Base-by-base conservation (phyloP, 768 basidiomycete species). In the Xerocomus potaroensis region DNA sequence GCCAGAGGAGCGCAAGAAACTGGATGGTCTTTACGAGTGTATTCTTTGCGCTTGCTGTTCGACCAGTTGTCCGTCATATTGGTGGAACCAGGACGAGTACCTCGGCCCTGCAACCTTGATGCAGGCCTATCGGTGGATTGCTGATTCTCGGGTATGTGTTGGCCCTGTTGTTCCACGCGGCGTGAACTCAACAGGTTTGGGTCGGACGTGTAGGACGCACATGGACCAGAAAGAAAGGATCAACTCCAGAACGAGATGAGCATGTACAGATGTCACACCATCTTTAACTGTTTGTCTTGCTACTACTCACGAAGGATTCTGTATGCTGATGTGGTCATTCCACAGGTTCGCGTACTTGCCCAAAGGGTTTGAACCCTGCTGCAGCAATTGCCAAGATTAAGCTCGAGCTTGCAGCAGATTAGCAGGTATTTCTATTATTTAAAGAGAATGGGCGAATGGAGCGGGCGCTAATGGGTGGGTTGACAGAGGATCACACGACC, bases 71-170 rank as follows among this genome's bases (percentile, higher is more conserved):
- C 95, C 95, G 4, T 88, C 85, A 24, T 96, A 98, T 71, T 97
- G 95, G 95, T 98, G 95, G 95, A 98, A 97, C 72, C 91, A 93
- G 70, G 93, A 97, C 63, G 88, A 92, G 68, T 99, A 99, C 69
- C 86, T 99, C 32, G 94, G 95, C 29, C 95, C 95, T 6, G 95
- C 95, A 1, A 93, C 93, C 0, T 72, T 97, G 59, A 92, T 97
- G 91, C 89, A 92, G 59, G 91, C 92, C 0, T 96, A 97, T 70
- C 76, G 94, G 56, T 98, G 95, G 95, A 95, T 99, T 63, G 93
- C 94, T 1, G 95, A 98, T 65, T 95, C 91, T 38, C 76, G 95
- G 57, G 91, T 91, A 55, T 46, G 84, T 74, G 6, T 34, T 41
- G 35, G n/a, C 39, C n/a, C 16, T 30, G 0, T 29, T 26, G 4